A percentile compares a stretch with the other conserved stretches of the same genome.
These are phyloP conservation scores for Adansonia rubrostipa DNA, from an alignment of 441 rosid genomes.

Conservation along the genomic window DNA sequence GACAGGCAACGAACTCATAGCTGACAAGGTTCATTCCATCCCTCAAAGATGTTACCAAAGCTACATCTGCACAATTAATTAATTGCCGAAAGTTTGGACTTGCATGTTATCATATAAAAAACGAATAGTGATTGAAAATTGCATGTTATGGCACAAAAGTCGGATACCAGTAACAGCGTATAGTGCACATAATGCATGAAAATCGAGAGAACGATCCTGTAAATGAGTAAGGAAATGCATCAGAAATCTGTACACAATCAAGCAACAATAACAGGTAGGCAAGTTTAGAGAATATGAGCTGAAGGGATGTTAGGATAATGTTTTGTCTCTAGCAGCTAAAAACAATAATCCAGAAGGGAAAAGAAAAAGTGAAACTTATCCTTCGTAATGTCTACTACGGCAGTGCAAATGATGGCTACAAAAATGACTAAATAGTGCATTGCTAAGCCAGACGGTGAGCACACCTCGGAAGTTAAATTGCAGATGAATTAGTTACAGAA, in stretches of 20 bases:
- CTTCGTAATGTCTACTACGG: not conserved
- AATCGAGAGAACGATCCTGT: constrained; percentile 81
- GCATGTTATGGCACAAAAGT: constrained; percentile 20
- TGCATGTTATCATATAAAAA: not conserved
- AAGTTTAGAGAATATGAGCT: constrained; percentile 8
- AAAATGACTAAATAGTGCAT: not conserved
- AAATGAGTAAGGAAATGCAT: constrained; percentile 25
- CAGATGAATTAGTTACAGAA: not conserved
- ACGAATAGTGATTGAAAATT: not conserved
- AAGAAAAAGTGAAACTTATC: not conserved
- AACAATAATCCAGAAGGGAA: not conserved
- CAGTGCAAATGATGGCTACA: constrained; percentile 1
- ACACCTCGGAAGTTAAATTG: not conserved
- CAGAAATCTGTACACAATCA: constrained; percentile 23
- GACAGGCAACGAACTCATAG: constrained; percentile 83
- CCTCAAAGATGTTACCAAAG: constrained; percentile 73
- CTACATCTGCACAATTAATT: constrained; percentile 52
- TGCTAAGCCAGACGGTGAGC: constrained; percentile 1
- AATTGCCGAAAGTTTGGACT: not conserved
- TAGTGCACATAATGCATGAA: constrained; percentile 65
- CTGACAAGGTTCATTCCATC: constrained; percentile 88
- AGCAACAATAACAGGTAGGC: constrained; percentile 13
- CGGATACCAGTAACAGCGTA: constrained; percentile 74
- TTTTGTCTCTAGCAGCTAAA: not conserved
- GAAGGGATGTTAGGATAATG: not conserved